Conservation (phyloP, 192 early-diverging fungal species). For the Umbelopsis sp. region DNA sequence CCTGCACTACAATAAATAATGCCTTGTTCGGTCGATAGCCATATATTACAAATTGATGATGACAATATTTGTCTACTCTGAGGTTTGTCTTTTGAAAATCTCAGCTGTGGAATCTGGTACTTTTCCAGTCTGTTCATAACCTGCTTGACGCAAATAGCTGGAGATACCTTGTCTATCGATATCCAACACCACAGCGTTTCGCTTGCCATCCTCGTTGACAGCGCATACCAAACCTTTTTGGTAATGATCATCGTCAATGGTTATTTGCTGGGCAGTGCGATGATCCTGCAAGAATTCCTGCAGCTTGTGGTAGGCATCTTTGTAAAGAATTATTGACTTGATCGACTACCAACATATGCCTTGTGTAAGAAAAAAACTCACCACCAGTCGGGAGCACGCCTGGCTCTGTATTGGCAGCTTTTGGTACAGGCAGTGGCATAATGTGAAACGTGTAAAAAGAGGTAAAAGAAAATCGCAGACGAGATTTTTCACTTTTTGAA, state of each 20-base stretch:
- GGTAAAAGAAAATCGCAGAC: background rate
- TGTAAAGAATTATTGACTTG: background rate
- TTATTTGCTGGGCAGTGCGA: background rate
- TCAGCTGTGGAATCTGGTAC: background rate
- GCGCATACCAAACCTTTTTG: conserved; percentile 9
- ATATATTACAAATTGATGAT: conserved; percentile 1
- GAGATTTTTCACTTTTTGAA: background rate
- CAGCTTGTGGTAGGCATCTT: background rate
- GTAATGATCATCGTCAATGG: conserved; percentile 1
- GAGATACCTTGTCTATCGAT: background rate
- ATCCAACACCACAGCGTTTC: background rate
- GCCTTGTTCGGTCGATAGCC: background rate
- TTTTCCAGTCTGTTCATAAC: background rate
- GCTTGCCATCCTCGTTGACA: background rate
- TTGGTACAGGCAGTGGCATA: conserved; percentile 3
- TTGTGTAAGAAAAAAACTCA: background rate
- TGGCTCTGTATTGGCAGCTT: background rate
- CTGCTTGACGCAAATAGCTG: background rate
- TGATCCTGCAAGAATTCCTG: background rate
- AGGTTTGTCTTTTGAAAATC: background rate
- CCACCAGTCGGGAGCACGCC: conserved; percentile 1
- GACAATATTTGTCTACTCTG: background rate
- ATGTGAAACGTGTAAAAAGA: background rate
- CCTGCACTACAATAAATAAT: background rate
- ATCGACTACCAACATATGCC: background rate